These are phyloP conservation scores for Extremus antarcticus DNA, from an alignment of 495 filamentous ascomycete genomes.

Conservation along the genomic window DNA sequence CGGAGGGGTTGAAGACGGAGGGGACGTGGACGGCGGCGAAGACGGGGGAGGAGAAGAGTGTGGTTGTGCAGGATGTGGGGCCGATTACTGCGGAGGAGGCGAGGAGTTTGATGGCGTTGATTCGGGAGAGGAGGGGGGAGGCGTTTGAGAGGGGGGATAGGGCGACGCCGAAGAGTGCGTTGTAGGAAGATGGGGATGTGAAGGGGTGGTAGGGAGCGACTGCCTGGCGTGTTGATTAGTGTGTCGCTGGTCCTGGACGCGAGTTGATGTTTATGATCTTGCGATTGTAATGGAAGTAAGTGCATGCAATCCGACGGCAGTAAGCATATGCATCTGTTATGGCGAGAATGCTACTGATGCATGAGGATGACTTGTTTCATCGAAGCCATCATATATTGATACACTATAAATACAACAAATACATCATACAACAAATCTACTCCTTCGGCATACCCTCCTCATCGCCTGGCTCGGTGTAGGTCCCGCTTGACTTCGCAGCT, in stretches of 20 bases:
- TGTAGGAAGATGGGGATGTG: neutral
- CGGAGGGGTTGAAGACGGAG: constrained; percentile 31
- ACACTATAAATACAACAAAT: neutral
- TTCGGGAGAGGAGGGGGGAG: constrained; percentile 33
- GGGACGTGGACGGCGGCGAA: constrained; percentile 47
- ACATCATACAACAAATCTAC: constrained; percentile 16
- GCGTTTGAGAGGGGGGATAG: constrained; percentile 26
- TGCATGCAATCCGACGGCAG: no score
- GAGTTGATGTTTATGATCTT: no score
- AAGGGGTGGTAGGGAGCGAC: no score
- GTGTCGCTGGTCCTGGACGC: no score
- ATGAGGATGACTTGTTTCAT: no score
- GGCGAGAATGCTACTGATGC: no score
- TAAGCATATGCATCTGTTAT: no score
- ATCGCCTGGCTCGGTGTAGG: constrained; percentile 43
- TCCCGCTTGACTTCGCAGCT: constrained; percentile 34
- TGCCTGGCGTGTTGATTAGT: no score
- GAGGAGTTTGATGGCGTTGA: constrained; percentile 36
- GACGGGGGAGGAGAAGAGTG: constrained; percentile 38
- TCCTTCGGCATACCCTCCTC: constrained; percentile 34
- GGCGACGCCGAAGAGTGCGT: neutral
- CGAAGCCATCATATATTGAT: constrained; percentile 11
- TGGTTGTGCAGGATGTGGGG: constrained; percentile 42
- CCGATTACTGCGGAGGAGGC: constrained; percentile 45
- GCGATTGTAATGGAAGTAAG: no score